These are phyloP conservation scores for Flaveria ramosissima DNA, from an alignment of 129 eudicot genomes.

Conservation along the genomic window DNA sequence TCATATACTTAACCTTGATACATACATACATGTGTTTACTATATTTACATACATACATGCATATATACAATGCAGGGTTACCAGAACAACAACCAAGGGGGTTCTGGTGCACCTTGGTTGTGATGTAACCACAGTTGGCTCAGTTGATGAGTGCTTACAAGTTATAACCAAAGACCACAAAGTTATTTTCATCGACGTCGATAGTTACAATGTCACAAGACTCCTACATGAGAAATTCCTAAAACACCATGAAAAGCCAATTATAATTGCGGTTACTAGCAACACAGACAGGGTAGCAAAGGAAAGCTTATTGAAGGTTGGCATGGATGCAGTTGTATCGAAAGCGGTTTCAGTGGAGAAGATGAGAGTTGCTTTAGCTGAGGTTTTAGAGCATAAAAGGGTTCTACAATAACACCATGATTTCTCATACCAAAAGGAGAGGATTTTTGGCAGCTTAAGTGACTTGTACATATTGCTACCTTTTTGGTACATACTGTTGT, in stretches of 20 bases:
- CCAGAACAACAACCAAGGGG: constrained; percentile 76
- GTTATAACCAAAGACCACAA: constrained; percentile 65
- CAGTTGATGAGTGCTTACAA: constrained; percentile 76
- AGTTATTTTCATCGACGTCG: constrained; percentile 67
- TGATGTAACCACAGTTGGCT: constrained; percentile 61
- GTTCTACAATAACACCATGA: constrained; percentile 36
- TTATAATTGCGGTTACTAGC: constrained; percentile 64
- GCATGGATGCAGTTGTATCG: constrained; percentile 74
- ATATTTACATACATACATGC: background rate
- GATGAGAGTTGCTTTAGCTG: constrained; percentile 71
- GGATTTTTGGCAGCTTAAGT: background rate
- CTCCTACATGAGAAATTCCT: constrained; percentile 56
- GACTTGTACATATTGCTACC: constrained; percentile 26
- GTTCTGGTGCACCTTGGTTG: constrained; percentile 81
- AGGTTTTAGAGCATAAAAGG: constrained; percentile 63
- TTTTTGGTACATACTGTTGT: constrained; percentile 27
- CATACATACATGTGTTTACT: background rate
- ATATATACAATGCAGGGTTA: constrained; percentile 54
- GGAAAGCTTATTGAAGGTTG: constrained; percentile 68
- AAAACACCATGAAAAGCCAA: constrained; percentile 60
- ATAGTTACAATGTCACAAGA: constrained; percentile 65
- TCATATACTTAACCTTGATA: constrained; percentile 10
- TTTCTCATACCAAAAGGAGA: background rate
- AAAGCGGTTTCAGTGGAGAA: constrained; percentile 86
- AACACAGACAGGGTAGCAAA: constrained; percentile 55